Evolutionary conservation across 2,329 filamentous ascomycete species (phyloP), one percentile per base, ranked within the genome.

Genomic region (Pseudogymnoascus sp.): DNA sequence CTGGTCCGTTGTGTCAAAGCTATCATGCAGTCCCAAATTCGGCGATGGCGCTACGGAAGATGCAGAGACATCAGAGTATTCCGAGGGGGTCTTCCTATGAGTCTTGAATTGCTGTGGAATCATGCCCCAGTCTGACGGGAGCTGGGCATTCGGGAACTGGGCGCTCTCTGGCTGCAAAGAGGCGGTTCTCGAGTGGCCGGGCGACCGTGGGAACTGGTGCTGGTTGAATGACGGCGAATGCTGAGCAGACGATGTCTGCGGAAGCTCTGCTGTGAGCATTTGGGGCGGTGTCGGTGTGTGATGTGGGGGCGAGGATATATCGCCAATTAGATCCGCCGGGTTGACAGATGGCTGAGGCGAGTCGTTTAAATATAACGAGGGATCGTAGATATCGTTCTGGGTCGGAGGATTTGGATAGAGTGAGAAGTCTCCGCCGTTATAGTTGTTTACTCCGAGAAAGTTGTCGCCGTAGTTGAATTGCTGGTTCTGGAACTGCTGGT

Each of bases 61-160:
- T 10, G 95, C 87, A 4, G 88, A 96, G 5, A 96, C 87, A 69
- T 97, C 93, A 2, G 92, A 96, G 71, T 88, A 91, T 69, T 97
- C 93, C n/a, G 93, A 97, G 0, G 91, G 90, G 39, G 85, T 87
- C 71, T 93, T 86, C 69, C 92, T 84, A 73, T 97, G 93, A n/a
- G 84, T 81, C 68, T 90, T 88, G 72, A 96, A 97, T 65, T 80
- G 77, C 39, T 78, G 76, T 69, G 82, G 82, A 71, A 80, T 74
- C 72, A 81, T 77, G 29, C 54, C 54, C 85, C 86, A 88, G 66
- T 88, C 85, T 54, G 77, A 77, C 60, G 78, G 77, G 54, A 77
- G 74, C 62, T 78, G 77, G 14, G 76, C 76, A 66, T 81, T 79
- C 47, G 81, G 77, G 68, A 82, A 87, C 60, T 83, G 70, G 45